Percentiles rank a stretch among this genome's conserved stretches.
Evolutionary conservation across 2,329 filamentous ascomycete genomes (phyloP).

Genomic region (Hypoxylon sp.): DNA sequence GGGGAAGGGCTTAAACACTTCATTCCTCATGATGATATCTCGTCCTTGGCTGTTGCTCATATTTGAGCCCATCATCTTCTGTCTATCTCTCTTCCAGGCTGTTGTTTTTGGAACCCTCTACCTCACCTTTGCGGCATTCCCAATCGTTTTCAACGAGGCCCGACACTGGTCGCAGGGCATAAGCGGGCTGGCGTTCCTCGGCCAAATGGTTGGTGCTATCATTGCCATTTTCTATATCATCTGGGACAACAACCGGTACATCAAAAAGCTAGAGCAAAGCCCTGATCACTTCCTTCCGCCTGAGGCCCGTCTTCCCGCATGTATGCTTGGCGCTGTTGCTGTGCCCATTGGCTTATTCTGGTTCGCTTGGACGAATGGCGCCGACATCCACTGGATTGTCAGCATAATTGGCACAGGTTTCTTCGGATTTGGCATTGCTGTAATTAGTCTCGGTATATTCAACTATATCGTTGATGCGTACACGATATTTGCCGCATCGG

Average conservation of each 20-base stretch:
- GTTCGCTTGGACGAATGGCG: constrained; percentile 8
- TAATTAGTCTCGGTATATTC: background rate
- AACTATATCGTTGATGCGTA: constrained; percentile 14
- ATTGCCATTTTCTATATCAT: constrained; percentile 63
- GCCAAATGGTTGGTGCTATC: constrained; percentile 57
- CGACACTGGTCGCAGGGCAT: constrained; percentile 53
- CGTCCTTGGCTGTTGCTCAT: constrained; percentile 50
- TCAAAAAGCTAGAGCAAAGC: no score
- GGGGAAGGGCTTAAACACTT: no score
- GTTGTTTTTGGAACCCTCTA: constrained; percentile 59
- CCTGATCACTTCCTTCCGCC: no score
- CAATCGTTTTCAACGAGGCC: constrained; percentile 55
- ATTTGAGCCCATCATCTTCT: constrained; percentile 57
- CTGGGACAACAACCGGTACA: constrained; percentile 65
- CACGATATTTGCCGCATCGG: background rate
- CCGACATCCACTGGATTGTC: background rate
- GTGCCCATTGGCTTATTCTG: background rate
- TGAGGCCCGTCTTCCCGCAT: background rate
- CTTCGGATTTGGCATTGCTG: background rate
- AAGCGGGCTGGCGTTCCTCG: constrained; percentile 56
- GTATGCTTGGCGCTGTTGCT: background rate
- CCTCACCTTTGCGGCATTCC: constrained; percentile 56
- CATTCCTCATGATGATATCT: no score
- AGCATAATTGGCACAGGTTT: background rate
- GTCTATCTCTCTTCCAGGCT: constrained; percentile 54